Conservation (phyloP, 768 basidiomycete species). For the Mycena olivaceomarginata region DNA sequence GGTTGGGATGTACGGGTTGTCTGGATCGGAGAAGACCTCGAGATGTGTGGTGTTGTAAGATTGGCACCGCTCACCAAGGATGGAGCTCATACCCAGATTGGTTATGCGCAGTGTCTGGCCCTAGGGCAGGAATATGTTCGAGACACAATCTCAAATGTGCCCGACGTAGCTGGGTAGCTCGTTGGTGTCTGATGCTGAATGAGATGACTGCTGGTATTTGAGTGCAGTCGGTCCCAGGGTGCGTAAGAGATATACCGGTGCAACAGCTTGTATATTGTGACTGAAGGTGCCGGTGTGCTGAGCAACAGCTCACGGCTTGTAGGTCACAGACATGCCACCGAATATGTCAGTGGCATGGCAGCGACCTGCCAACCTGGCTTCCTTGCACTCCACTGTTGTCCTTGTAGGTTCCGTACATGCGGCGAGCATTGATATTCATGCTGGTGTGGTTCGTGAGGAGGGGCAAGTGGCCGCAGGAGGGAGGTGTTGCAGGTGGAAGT, state of each 20-base stretch:
- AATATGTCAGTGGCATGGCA: slow-evolving; percentile 82
- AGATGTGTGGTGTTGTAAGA: slow-evolving; percentile 60
- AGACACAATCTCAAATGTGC: slow-evolving; percentile 93
- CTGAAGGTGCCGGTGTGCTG: slow-evolving; percentile 78
- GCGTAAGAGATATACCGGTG: slow-evolving; percentile 81
- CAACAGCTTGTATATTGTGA: slow-evolving; percentile 77
- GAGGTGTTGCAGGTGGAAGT: too few species aligned
- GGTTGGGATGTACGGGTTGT: slow-evolving; percentile 65
- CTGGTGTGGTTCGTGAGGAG: too few species aligned
- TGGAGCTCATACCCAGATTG: slow-evolving; percentile 71
- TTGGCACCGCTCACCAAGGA: slow-evolving; percentile 34
- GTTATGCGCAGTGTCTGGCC: slow-evolving; percentile 76
- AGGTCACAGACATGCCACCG: slow-evolving; percentile 81
- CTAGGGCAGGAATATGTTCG: slow-evolving; percentile 83
- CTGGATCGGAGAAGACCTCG: slow-evolving; percentile 59
- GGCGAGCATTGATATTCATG: too few species aligned
- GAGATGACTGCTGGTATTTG: slow-evolving; percentile 87
- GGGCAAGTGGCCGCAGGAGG: too few species aligned
- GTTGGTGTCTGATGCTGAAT: slow-evolving; percentile 72
- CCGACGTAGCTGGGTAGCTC: slow-evolving; percentile 93
- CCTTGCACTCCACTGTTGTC: too few species aligned
- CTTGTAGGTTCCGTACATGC: too few species aligned
- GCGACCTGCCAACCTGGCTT: slow-evolving; percentile 80
- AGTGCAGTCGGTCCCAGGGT: slow-evolving; percentile 89
- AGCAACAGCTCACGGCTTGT: slow-evolving; percentile 92